A percentile compares a stretch with the other conserved stretches of the same genome.
Evolutionary conservation across 2,329 filamentous ascomycete genomes (phyloP).

Genomic region (Fusarium tanahbumbuense): DNA sequence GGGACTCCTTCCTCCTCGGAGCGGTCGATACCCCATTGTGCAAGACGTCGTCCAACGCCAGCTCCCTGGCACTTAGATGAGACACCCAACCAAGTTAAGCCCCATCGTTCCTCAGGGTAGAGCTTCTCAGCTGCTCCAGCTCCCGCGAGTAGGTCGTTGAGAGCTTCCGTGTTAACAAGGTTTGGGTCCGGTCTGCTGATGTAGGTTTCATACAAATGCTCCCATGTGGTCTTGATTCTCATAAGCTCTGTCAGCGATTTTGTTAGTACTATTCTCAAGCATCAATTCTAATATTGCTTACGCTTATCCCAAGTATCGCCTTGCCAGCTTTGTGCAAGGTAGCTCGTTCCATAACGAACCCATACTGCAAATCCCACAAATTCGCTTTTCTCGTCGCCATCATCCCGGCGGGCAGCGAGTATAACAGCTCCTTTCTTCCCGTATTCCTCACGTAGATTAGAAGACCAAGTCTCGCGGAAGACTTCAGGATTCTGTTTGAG

Average conservation of each 20-base stretch:
- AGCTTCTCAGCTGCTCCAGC: neutral
- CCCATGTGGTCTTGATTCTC: neutral
- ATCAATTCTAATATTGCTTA: neutral
- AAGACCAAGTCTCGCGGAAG: constrained; percentile 14
- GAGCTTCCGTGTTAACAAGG: neutral
- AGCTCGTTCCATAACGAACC: constrained; percentile 24
- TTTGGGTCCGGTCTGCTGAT: neutral
- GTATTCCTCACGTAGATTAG: constrained; percentile 13
- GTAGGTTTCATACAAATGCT: neutral
- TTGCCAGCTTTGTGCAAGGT: constrained; percentile 28
- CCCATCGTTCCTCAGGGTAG: constrained; percentile 25
- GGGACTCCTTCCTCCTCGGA: constrained; percentile 23
- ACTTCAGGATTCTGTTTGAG: constrained; percentile 15
- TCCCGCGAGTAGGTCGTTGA: neutral
- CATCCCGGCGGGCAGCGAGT: neutral
- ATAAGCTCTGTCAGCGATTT: neutral
- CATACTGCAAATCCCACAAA: constrained; percentile 27
- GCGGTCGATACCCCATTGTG: constrained; percentile 27
- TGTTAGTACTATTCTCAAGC: accelerated
- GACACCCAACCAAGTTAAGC: constrained; percentile 19
- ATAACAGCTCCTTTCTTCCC: constrained; percentile 8
- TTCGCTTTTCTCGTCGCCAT: neutral
- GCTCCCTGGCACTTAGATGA: constrained; percentile 21
- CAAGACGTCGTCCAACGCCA: constrained; percentile 18
- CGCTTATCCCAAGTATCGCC: constrained; percentile 32